phyloP scores from a whole-genome alignment of 257 asterid species.

The Solanum pimpinellifolium region DNA sequence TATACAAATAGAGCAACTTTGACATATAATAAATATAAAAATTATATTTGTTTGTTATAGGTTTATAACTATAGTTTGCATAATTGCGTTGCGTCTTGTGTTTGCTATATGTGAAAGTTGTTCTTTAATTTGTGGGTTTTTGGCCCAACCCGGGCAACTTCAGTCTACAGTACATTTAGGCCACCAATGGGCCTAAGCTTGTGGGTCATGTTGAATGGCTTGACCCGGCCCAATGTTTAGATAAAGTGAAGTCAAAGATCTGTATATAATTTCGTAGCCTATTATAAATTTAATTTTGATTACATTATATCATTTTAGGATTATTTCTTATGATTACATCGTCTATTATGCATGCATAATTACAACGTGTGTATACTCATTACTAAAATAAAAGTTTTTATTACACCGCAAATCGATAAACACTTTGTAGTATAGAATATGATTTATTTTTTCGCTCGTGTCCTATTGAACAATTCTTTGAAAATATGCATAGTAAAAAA shows the following conservation, averaged over 20 bases:
- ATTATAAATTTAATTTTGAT: neutral
- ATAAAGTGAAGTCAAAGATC: neutral
- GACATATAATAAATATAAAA: no score
- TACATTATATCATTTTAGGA: no score
- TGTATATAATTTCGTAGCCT: neutral
- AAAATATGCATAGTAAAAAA: no score
- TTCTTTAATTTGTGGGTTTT: neutral
- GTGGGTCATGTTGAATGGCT: neutral
- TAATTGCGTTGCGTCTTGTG: fast-evolving
- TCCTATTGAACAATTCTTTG: neutral
- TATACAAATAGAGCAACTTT: no score
- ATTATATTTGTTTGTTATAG: no score
- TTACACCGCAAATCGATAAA: no score
- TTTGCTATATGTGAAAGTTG: no score
- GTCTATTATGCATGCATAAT: neutral
- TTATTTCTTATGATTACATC: neutral
- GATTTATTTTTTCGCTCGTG: no score
- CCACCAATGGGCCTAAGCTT: neutral
- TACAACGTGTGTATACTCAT: neutral
- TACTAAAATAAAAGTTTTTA: no score
- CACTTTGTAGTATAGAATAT: no score
- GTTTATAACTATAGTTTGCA: no score
- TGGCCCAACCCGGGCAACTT: neutral
- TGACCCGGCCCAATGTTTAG: neutral
- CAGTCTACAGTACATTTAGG: neutral